These are phyloP conservation scores for rapeseed (Brassica napus) DNA, from an alignment of 345 rosid species.

Conservation along the genomic window DNA sequence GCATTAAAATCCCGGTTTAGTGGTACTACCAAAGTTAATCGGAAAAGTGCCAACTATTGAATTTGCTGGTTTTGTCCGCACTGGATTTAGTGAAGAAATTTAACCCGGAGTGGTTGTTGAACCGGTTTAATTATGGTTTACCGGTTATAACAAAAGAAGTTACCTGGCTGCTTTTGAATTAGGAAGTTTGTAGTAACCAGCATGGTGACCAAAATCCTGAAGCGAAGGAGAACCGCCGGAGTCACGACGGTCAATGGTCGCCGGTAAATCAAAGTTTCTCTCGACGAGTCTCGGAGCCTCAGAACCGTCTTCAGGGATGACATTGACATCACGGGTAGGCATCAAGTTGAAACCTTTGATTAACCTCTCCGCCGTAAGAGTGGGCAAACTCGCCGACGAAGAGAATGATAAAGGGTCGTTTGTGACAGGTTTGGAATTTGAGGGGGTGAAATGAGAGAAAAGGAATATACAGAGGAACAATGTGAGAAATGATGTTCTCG, in stretches of 20 bases:
- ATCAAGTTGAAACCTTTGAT: slow-evolving; percentile 58
- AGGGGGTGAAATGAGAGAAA: slow-evolving; percentile 15
- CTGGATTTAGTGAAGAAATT: not conserved
- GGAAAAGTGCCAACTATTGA: not conserved
- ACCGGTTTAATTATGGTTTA: not conserved
- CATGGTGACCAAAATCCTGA: slow-evolving; percentile 76
- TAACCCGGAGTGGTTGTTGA: slow-evolving; percentile 4
- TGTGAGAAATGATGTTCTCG: slow-evolving; percentile 26
- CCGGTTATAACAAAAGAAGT: slow-evolving; percentile 12
- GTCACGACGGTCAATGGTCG: slow-evolving; percentile 42
- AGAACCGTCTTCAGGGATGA: slow-evolving; percentile 8
- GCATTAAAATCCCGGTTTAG: slow-evolving; percentile 10
- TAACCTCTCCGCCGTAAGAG: slow-evolving; percentile 49
- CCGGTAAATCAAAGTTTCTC: slow-evolving; percentile 48
- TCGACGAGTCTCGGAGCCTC: slow-evolving; percentile 44
- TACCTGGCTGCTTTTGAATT: slow-evolving; percentile 76
- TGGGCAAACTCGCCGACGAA: slow-evolving; percentile 29
- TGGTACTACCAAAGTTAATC: not conserved
- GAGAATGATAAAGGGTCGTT: slow-evolving; percentile 34
- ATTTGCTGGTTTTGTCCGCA: not conserved
- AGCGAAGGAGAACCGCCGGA: slow-evolving; percentile 49
- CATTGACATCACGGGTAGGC: slow-evolving; percentile 46
- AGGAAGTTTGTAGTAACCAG: slow-evolving; percentile 82
- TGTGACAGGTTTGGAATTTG: slow-evolving; percentile 16
- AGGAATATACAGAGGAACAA: slow-evolving; percentile 29